Evolutionary conservation across 2,329 filamentous ascomycete species (phyloP), one percentile per base, ranked within the genome.

Genomic region (Claviceps cyperi): DNA sequence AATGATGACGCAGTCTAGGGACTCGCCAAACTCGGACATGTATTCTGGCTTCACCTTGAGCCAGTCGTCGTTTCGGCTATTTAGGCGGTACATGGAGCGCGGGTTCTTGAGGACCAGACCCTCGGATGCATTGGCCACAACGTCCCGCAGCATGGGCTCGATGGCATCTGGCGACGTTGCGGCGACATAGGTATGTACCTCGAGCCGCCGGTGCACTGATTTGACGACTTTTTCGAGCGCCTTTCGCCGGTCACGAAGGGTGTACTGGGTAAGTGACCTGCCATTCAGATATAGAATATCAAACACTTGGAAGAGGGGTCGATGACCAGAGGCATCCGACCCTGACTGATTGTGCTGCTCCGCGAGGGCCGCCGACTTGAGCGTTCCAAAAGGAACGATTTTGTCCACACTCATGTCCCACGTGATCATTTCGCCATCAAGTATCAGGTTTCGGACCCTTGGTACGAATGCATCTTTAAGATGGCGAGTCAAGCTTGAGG

Each of bases 31-130:
- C 54, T 95, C 91, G 2, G 83, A 83, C 90, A 97, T 96, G 65
- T 98, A 98, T 56, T 98, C 92, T 1, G 92, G 92, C 60, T 98
- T 98, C 8, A 98, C 90, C 64, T 98, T 98, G 68, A 96, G 84
- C 92, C 92, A 98, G 65, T 95, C 87, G 58, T 94, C 86, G 59
- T 94, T 92, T 46, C 92, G 84, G 57, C 87, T 86, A 60, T 94
- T 95, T 9, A 97, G 74, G 6, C 80, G 77, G 63, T 98, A 98
- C 60, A 80, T 76, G 0, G 90, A 94, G 5, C 84, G 76, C 7
- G 92, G 92, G 55, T 95, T 97, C 70, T 98, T 98, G 48, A 97
- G 69, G 0, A 98, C 89, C 0, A 97, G 73, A 1, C 92, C 92
- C 64, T 97, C 92, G 0, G 86, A 91, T 0, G 86, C 81, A 55